Percentiles rank a stretch among this genome's conserved stretches.
Evolutionary conservation across 352 stramenopile genomes (phyloP).

Genomic region (Phytophthora megakarya): DNA sequence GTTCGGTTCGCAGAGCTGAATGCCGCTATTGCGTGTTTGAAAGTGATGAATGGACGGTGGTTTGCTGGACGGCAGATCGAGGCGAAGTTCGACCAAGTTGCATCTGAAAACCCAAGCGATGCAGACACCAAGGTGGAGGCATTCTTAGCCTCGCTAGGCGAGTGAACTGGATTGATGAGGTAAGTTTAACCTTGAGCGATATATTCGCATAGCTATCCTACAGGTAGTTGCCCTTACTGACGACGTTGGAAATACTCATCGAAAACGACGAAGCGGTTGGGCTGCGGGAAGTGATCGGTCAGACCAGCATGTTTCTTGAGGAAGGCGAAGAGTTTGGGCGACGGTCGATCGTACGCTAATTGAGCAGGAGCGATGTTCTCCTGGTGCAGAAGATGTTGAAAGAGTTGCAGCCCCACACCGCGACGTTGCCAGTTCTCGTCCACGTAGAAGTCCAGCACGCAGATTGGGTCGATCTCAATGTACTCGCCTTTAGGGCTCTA

Average conservation of each 20-base stretch:
- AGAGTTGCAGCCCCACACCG: constrained; percentile 66
- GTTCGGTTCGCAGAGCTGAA: constrained; percentile 61
- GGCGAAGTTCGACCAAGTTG: constrained; percentile 64
- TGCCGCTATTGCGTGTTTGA: constrained; percentile 71
- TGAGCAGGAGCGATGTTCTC: constrained; percentile 24
- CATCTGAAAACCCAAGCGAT: constrained; percentile 59
- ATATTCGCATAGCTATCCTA: background rate
- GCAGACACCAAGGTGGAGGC: constrained; percentile 75
- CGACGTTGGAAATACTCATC: constrained; percentile 60
- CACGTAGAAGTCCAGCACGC: constrained; percentile 85
- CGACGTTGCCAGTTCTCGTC: constrained; percentile 53
- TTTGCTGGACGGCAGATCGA: constrained; percentile 76
- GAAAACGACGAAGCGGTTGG: constrained; percentile 89
- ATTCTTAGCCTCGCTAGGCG: constrained; percentile 71
- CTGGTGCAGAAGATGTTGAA: constrained; percentile 61
- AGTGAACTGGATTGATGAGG: constrained; percentile 31
- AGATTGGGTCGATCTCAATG: constrained; percentile 74
- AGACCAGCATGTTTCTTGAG: constrained; percentile 72
- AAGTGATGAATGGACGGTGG: constrained; percentile 79
- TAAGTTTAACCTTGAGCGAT: constrained; percentile 11
- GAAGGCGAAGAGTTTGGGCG: constrained; percentile 80
- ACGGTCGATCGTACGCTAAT: constrained; percentile 82
- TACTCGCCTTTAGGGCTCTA: constrained; percentile 67
- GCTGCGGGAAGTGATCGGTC: constrained; percentile 55
- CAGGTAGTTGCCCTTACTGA: constrained; percentile 11